These are phyloP conservation scores for Rhodomyrtus tomentosa DNA, from an alignment of 345 rosid genomes.

Conservation along the genomic window DNA sequence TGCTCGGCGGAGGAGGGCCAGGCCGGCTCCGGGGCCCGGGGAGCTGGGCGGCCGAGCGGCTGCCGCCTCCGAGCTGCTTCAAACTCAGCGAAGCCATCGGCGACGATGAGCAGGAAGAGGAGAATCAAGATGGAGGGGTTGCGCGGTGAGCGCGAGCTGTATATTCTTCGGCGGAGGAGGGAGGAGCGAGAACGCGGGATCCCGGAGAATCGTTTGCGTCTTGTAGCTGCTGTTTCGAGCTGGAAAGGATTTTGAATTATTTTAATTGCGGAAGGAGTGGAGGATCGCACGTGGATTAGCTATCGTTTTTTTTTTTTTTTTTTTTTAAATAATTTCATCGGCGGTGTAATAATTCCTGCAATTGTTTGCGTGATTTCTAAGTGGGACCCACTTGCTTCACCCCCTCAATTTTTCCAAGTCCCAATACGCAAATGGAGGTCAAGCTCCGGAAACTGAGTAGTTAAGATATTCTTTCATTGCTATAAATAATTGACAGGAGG, in stretches of 20 bases:
- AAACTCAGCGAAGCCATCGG: constrained; percentile 11
- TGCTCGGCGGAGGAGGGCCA: constrained; percentile 12
- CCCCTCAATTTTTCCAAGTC: no score
- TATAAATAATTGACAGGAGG: no score
- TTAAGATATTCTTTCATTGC: no score
- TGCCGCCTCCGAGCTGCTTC: constrained; percentile 26
- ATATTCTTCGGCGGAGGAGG: background rate
- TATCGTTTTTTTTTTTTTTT: background rate
- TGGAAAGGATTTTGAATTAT: background rate
- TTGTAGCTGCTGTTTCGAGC: background rate
- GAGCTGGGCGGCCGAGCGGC: constrained; percentile 16
- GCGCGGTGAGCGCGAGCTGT: background rate
- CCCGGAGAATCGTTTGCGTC: background rate
- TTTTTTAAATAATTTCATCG: background rate
- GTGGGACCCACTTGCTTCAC: no score
- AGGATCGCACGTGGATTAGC: background rate
- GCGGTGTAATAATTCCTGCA: background rate
- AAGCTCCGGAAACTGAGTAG: no score
- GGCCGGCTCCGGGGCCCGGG: constrained; percentile 16
- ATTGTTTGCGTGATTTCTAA: no score
- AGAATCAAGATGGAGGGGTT: background rate
- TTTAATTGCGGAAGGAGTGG: background rate
- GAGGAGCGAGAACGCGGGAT: background rate
- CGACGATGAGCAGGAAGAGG: background rate
- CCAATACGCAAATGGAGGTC: no score